Evolutionary conservation across 192 early-diverging fungal genomes (phyloP), one percentile per base, ranked within the genome.

Genomic region (Gigaspora rosea): DNA sequence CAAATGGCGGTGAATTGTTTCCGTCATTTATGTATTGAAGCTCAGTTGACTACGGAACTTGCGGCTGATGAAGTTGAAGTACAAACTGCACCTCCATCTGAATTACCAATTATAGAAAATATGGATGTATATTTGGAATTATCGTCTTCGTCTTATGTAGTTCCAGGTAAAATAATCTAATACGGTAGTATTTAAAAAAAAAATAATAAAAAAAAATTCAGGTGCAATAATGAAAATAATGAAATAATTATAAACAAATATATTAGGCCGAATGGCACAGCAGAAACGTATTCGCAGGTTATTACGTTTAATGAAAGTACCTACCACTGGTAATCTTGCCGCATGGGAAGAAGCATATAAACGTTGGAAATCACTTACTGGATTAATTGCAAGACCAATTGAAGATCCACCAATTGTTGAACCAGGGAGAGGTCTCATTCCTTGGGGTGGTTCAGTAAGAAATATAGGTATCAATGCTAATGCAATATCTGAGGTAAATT

Each of bases 341-440:
- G 94, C 93, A 4, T 95, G 92, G 92, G 92, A 94, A 78, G 94
- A 96, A 74, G 85, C 92, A 0, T 95, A 88, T 69, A 86, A 87
- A 52, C 80, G 90, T 20, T 96, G 95, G 94, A 89, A 88, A 75
- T 81, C 80, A 6, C 83, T 94, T 33, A 92, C 84, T 10, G 74
- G 65, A 46, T 20, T 77, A 18, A 78, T 86, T 54, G 56, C 81
- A 15, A 72, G 74, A 8, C 77, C 81, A 22, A 36, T 66, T 3
- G 82, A 82, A 48, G 85, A 87, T 12, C 22, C 35, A n/a, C 79
- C 79, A 54, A 77, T 78, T 16, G 80, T 5, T 56, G 18, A 0
- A 15, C 12, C 12, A 5, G 74, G 75, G 7, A 73, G 51, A 33
- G 69, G 80, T 36, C 16, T 3, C 41, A 41, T 71, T 5, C 52